These are phyloP conservation scores for Leucosporidium yakuticum DNA, from an alignment of 768 basidiomycete species.

Conservation along the genomic window DNA sequence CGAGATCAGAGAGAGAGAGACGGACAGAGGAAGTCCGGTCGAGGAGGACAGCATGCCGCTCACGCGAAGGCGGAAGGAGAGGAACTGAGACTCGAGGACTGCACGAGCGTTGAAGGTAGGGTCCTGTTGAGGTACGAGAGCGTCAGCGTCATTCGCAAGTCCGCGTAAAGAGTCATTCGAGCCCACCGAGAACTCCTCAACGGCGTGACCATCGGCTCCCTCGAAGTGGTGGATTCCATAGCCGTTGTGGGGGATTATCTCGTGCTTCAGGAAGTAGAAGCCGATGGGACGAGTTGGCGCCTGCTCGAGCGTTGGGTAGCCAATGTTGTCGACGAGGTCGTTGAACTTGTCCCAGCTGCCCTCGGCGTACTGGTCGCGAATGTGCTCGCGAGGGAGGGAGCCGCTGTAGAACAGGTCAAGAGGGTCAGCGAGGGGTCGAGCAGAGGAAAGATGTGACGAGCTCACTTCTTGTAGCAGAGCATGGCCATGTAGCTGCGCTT, in stretches of 20 bases:
- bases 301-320: not conserved
- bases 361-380: constrained; percentile 61
- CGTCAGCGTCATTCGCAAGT: not conserved
- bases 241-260: constrained; percentile 78
- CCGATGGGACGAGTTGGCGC: constrained; percentile 59
- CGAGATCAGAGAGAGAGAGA: not conserved
- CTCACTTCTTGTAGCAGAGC: constrained; percentile 79
- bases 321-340: constrained; percentile 14
- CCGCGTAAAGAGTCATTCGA: not conserved
- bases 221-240: constrained; percentile 64
- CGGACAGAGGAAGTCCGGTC: constrained; percentile 4
- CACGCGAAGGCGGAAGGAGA: constrained; percentile 70
- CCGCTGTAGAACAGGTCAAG: constrained; percentile 47
- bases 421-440: not conserved
- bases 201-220: constrained; percentile 39
- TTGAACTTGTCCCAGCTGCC: constrained; percentile 67
- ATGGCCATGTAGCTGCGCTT: constrained; percentile 62
- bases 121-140: constrained; percentile 42
- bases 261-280: constrained; percentile 75
- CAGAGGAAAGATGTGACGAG: not conserved
- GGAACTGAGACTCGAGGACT: constrained; percentile 75
- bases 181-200: not conserved
- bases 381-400: constrained; percentile 68
- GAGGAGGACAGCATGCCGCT: constrained; percentile 56
- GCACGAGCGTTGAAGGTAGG: constrained; percentile 60